Conservation (phyloP, 768 basidiomycete species). For the Tricholoma hemisulphureum region DNA sequence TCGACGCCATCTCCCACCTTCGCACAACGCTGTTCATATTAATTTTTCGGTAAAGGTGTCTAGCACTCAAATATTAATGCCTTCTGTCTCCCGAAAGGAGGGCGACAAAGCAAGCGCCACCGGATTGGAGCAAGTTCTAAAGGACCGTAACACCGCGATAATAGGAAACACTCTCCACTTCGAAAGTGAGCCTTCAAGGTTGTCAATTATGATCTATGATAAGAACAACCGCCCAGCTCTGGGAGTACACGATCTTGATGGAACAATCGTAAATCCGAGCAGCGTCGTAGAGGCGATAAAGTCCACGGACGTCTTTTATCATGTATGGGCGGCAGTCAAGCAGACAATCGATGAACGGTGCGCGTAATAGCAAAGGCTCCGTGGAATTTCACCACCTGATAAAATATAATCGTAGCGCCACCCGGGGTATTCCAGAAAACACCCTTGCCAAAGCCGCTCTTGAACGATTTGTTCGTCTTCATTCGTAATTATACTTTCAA, state of each 20-base stretch:
- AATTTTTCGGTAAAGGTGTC: not conserved
- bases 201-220: too few relatives aligned
- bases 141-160: conserved; percentile 30
- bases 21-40: not conserved
- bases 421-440: conserved; percentile 9
- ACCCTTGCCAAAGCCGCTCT: conserved; percentile 16
- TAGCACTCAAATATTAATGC: conserved; percentile 1
- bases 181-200: conserved; percentile 33
- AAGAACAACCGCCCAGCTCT: conserved; percentile 14
- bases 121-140: conserved; percentile 15
- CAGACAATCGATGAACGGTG: conserved; percentile 25
- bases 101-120: not conserved
- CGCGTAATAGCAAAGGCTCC: conserved; percentile 1
- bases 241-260: conserved; percentile 23
- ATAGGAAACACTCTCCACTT: conserved; percentile 45
- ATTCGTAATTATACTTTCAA: not conserved
- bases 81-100: not conserved
- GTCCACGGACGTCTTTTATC: conserved; percentile 23
- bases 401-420: not conserved
- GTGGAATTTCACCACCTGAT: conserved; percentile 1
- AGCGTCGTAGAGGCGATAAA: conserved; percentile 18
- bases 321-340: conserved; percentile 32
- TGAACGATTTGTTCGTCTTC: conserved; percentile 29
- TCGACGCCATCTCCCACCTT: not conserved
- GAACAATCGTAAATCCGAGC: conserved; percentile 25